These are phyloP conservation scores for Coemansia sp. DNA, from an alignment of 192 early-diverging fungal genomes.

Conservation along the genomic window DNA sequence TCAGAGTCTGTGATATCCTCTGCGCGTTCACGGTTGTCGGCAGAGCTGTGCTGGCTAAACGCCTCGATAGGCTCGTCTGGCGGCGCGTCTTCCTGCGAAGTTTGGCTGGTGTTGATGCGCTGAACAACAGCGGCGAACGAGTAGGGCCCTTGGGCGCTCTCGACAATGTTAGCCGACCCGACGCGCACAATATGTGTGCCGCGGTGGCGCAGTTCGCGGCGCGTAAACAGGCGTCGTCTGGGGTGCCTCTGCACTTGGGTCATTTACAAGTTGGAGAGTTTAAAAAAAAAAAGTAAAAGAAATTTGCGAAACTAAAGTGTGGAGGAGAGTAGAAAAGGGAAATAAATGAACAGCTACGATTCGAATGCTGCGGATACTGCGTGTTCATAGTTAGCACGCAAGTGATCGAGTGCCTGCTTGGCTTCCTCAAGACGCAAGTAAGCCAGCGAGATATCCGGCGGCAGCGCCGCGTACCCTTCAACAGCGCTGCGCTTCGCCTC, in stretches of 20 bases:
- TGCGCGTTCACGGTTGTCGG: background rate
- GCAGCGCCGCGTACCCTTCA: conserved; percentile 32
- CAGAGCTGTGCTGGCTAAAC: background rate
- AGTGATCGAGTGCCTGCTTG: conserved; percentile 20
- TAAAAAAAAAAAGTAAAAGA: conserved; percentile 1
- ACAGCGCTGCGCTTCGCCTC: conserved; percentile 14
- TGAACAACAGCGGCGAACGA: conserved; percentile 9
- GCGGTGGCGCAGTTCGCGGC: conserved; percentile 32
- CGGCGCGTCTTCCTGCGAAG: background rate
- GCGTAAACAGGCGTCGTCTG: conserved; percentile 28
- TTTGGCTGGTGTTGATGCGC: background rate
- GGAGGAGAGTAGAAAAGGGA: background rate
- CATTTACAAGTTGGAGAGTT: background rate
- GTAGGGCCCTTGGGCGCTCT: conserved; percentile 24
- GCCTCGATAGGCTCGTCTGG: background rate
- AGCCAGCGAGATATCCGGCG: conserved; percentile 40
- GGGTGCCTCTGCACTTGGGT: background rate
- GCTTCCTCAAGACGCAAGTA: conserved; percentile 44
- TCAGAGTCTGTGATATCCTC: too few species aligned
- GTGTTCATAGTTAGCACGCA: conserved; percentile 36
- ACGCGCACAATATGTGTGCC: conserved; percentile 36
- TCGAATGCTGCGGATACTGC: conserved; percentile 30
- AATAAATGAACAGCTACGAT: background rate
- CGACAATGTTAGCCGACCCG: conserved; percentile 27
- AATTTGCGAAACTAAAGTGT: background rate